A percentile compares a stretch with the other conserved stretches of the same genome.
phyloP scores from a whole-genome alignment of 140 eudicot genomes.

The Oenanthe javanica region DNA sequence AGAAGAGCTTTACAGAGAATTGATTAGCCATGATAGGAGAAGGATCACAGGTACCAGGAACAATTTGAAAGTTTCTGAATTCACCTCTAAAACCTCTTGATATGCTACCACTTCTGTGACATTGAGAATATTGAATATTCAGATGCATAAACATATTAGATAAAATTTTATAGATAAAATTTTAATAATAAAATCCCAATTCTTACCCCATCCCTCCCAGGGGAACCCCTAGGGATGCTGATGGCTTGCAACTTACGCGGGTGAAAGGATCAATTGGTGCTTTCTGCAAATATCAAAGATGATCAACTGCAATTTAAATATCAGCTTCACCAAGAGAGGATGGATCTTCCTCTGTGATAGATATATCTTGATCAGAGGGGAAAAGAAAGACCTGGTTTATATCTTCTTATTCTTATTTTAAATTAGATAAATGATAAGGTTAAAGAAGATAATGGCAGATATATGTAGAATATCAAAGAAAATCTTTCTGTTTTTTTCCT shows the following conservation, averaged over 20 bases:
- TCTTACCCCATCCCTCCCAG: slow-evolving; percentile 98
- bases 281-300: slow-evolving; percentile 34
- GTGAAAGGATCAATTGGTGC: slow-evolving; percentile 96
- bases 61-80: slow-evolving; percentile 79
- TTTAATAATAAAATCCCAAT: background rate
- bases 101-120: slow-evolving; percentile 92
- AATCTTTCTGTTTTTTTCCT: background rate
- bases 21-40: slow-evolving; percentile 97
- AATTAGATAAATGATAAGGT: background rate
- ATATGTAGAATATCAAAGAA: background rate
- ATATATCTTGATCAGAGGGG: background rate
- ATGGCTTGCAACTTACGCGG: slow-evolving; percentile 63
- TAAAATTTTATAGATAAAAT: slow-evolving; percentile 57
- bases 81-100: slow-evolving; percentile 98
- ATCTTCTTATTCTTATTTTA: background rate
- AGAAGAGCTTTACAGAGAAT: slow-evolving; percentile 67
- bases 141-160: background rate
- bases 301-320: background rate
- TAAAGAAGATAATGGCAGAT: background rate
- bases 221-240: slow-evolving; percentile 91
- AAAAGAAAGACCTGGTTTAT: background rate
- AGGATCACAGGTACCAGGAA: slow-evolving; percentile 91
- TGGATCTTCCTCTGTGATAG: background rate
- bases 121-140: slow-evolving; percentile 15
- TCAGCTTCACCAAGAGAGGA: background rate